Percentiles rank a stretch among this genome's conserved stretches.
Evolutionary conservation across 352 stramenopile species (phyloP).

Genomic region (Thalassiosira mediterranea): DNA sequence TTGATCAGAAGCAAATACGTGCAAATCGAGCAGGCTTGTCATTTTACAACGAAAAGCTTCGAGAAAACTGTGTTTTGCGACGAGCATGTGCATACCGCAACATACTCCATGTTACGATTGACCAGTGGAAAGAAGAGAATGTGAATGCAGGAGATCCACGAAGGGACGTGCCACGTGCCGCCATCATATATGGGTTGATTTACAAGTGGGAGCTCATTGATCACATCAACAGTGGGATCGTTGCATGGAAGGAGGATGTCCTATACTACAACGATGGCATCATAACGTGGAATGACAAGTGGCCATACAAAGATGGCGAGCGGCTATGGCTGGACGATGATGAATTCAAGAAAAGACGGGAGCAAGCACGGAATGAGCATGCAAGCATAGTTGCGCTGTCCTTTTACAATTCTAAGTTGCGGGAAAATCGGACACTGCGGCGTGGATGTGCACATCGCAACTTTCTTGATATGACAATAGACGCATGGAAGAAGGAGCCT

Average conservation of each 20-base stretch:
- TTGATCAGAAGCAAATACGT: neutral
- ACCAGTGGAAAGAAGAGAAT: neutral
- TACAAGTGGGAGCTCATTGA: neutral
- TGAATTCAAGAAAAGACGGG: neutral
- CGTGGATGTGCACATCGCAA: neutral
- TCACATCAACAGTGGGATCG: neutral
- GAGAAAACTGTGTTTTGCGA: neutral
- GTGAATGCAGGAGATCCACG: neutral
- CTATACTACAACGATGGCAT: neutral
- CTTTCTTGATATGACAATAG: neutral
- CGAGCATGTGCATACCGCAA: neutral
- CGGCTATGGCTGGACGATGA: neutral
- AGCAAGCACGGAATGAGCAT: neutral
- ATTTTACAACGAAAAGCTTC: neutral
- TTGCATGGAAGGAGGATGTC: neutral
- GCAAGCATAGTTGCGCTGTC: neutral
- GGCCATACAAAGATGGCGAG: neutral
- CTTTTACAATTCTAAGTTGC: neutral
- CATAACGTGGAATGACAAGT: neutral
- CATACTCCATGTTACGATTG: neutral
- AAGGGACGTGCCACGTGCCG: neutral
- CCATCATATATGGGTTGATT: neutral
- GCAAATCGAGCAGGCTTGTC: neutral
- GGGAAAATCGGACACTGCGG: neutral
- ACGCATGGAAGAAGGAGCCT: neutral